phyloP scores from a whole-genome alignment of 2,329 filamentous ascomycete species.

The Chrysoporthe cubensis region DNA sequence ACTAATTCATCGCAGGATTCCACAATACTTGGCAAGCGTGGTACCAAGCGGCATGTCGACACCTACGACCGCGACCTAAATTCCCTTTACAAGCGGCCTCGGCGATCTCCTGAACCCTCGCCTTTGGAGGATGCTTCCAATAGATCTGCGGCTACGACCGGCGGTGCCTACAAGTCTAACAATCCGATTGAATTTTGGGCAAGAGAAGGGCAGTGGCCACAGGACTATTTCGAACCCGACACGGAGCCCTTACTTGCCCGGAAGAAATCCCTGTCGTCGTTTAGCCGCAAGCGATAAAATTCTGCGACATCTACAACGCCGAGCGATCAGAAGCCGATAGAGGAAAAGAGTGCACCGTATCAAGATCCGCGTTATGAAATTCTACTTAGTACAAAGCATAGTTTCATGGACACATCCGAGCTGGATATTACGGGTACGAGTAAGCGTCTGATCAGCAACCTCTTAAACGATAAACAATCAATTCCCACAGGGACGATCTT shows the following conservation, averaged over 20 bases:
- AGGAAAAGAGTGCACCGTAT: slow-evolving; percentile 45
- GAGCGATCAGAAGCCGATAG: slow-evolving; percentile 44
- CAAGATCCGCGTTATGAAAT: slow-evolving; percentile 40
- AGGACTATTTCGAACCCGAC: slow-evolving; percentile 6
- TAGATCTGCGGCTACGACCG: background rate
- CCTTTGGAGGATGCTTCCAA: background rate
- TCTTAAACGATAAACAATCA: background rate
- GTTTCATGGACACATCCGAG: slow-evolving; percentile 43
- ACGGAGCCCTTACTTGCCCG: slow-evolving; percentile 26
- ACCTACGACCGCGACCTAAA: too few relatives aligned
- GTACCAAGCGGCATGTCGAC: too few relatives aligned
- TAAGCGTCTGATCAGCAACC: background rate
- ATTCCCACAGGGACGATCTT: background rate
- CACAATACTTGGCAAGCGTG: too few relatives aligned
- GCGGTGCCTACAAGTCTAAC: too few relatives aligned
- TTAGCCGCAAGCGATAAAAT: slow-evolving; percentile 27
- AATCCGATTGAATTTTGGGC: slow-evolving; percentile 14
- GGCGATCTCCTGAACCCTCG: too few relatives aligned
- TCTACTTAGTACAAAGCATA: slow-evolving; percentile 44
- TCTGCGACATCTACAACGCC: slow-evolving; percentile 35
- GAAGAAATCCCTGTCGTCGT: slow-evolving; percentile 17
- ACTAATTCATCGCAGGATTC: too few relatives aligned
- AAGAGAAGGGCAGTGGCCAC: slow-evolving; percentile 29
- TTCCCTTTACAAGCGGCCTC: too few relatives aligned
- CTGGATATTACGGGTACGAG: slow-evolving; percentile 34